Percentiles rank a stretch among this genome's conserved stretches.
phyloP scores from a whole-genome alignment of 2,329 filamentous ascomycete genomes.

The Polytolypa hystricis region DNA sequence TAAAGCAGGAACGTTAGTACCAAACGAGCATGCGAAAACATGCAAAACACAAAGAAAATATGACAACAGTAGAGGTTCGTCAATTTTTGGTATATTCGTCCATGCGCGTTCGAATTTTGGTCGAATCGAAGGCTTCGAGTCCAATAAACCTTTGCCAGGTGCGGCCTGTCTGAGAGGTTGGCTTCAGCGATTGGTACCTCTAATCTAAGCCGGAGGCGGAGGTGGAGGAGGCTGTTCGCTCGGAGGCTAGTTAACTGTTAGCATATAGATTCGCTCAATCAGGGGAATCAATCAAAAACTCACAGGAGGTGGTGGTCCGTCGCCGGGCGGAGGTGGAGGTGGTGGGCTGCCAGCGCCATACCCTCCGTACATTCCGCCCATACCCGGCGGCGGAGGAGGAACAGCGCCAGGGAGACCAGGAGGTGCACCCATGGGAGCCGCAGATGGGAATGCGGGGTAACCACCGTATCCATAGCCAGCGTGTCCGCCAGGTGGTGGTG shows the following conservation, averaged over 20 bases:
- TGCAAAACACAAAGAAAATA: too few species aligned
- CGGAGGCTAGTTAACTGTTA: slow-evolving; percentile 25
- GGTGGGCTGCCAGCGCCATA: slow-evolving; percentile 22
- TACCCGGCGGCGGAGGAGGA: slow-evolving; percentile 43
- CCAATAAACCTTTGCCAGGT: too few species aligned
- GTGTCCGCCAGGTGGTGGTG: slow-evolving; percentile 28
- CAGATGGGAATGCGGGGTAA: slow-evolving; percentile 37
- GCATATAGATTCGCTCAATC: not conserved
- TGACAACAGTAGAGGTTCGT: too few species aligned
- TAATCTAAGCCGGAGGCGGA: slow-evolving; percentile 36
- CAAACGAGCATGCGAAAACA: too few species aligned
- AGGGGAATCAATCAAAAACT: slow-evolving; percentile 12
- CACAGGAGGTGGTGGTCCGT: slow-evolving; percentile 33
- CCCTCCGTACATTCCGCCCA: slow-evolving; percentile 29
- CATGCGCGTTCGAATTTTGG: too few species aligned
- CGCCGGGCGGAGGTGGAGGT: slow-evolving; percentile 32
- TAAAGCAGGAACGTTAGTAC: too few species aligned
- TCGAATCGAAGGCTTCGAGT: too few species aligned
- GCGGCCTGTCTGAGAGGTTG: too few species aligned
- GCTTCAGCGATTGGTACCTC: too few species aligned
- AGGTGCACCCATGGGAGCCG: slow-evolving; percentile 41
- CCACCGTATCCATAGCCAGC: slow-evolving; percentile 47
- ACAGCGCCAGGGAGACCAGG: slow-evolving; percentile 48
- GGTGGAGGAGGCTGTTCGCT: slow-evolving; percentile 53
- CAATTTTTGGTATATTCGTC: too few species aligned